Evolutionary conservation across 2,329 filamentous ascomycete genomes (phyloP), one percentile per base, ranked within the genome.

Genomic region (Cladophialophora chaetospira): DNA sequence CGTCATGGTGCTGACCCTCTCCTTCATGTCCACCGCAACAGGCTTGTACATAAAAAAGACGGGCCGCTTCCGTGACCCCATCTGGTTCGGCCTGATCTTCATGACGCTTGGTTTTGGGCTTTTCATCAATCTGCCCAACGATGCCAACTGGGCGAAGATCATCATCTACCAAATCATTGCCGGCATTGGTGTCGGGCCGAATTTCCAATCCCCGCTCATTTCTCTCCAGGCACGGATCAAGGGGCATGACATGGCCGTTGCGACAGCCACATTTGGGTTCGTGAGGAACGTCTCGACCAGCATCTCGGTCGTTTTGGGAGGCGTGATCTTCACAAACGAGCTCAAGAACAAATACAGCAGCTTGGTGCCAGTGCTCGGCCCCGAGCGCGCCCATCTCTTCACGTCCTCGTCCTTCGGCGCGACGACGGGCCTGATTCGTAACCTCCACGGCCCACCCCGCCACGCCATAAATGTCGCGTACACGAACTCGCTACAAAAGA

Each of bases 31-130:
- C 0, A 81, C 81, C 5, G 66, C 67, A 2, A 81, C 80, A 35
- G 87, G 83, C 61, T 83, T 90, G 73, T 82, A 88, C 68, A 87
- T 88, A 64, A 88, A 88, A 54, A 92, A 84, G 69, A 88, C 85
- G 0, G 88, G 88, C 28, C 80, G 81, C 60, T 89, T 88, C 71
- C 80, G 79, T 19, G 75, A 79, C 10, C 72, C 81, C 43, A 88
- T 91, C 66, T 77, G 82, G 53, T 72, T 72, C 17, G 85, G 85
- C 42, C 75, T 87, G 66, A 57, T 75, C 8, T 67, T 88, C 54
- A 82, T 85, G 71, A 80, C 82, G 0, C 73, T 91, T 6, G 88
- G 88, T 2, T 83, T 82, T 43, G 88, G 87, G 53, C 81, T 87
- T 53, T 78, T 86, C 66, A 81, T 90, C 31, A 79, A 82, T 40